Conservation (phyloP, 306 rosid species). For the Oxytropis ochrocephala region DNA sequence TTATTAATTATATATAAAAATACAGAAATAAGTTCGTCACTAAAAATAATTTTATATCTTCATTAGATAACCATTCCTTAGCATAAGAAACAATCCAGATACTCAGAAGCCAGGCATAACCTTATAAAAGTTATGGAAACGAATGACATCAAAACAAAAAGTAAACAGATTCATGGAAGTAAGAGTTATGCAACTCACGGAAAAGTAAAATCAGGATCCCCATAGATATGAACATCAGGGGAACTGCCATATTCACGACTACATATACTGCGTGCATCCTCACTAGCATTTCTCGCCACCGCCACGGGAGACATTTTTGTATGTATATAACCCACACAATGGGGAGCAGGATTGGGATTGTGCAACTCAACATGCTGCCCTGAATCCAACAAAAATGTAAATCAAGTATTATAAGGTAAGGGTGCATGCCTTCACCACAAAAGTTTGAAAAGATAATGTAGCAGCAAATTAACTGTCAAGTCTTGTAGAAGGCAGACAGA, state of each 20-base stretch:
- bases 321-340: slow-evolving; percentile 79
- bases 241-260: slow-evolving; percentile 81
- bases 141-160: background rate
- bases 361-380: slow-evolving; percentile 99
- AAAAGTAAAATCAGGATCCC: slow-evolving; percentile 80
- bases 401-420: slow-evolving; percentile 1
- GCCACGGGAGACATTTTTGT: slow-evolving; percentile 85
- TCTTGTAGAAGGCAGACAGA: background rate
- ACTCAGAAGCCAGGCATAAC: background rate
- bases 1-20: background rate
- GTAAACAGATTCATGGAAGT: background rate
- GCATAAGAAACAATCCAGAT: background rate
- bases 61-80: background rate
- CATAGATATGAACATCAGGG: slow-evolving; percentile 66
- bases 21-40: background rate
- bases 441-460: background rate
- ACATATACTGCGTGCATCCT: slow-evolving; percentile 84
- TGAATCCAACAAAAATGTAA: slow-evolving; percentile 32
- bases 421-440: background rate
- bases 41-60: background rate
- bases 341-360: slow-evolving; percentile 81
- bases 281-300: slow-evolving; percentile 70
- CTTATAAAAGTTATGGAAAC: background rate
- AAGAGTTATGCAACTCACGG: slow-evolving; percentile 57
- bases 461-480: background rate